Base-by-base conservation (phyloP, 163 green algal genomes). In the Botryococcus braunii region DNA sequence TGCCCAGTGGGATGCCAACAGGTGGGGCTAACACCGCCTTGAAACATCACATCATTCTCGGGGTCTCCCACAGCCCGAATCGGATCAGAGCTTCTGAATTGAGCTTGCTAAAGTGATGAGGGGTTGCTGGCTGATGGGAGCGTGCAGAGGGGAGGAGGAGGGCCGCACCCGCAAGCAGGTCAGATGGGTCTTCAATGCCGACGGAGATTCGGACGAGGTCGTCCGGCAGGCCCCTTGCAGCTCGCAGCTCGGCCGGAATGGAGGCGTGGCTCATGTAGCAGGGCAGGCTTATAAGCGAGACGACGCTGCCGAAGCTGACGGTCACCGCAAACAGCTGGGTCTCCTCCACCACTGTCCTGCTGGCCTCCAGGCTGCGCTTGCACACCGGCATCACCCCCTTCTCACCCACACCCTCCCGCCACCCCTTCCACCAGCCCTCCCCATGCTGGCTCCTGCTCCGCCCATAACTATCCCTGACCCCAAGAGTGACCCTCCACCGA, bases 231-330 rank as follows among this genome's bases (percentile, higher is more conserved):
- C 94, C 94, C 3, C 95, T 74, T 5, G 78, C 86, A 25, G 90
- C 88, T 5, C 95, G 78, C 52, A 93, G 81, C 7, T 91, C 84
- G 5, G 87, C 87, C 0, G 92, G 91, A 69, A 97, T 97, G 77
- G 86, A 95, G 29, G 92, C 92, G 73, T 97, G 89, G 55, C 77
- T 95, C 91, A 98, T 99, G 86, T 95, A 99, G 86, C 94, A 99
- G 38, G 95, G 95, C 79, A 99, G 86, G 74, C 78, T 92, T 73
- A 97, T 95, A 58, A 91, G 79, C 23, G 81, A 92, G 36, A 74
- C 83, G 47, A 97, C 89, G 72, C 85, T 95, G 57, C 95, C 94
- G 81, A 98, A 98, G 34, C 69, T 87, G 25, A 97, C 92, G 7
- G 80, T 86, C 74, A 93, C 82, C 78, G 96, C 97, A 84, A 94